Evolutionary conservation across 371 early-diverging fungal genomes (phyloP).

Genomic region (Massospora cicadina): DNA sequence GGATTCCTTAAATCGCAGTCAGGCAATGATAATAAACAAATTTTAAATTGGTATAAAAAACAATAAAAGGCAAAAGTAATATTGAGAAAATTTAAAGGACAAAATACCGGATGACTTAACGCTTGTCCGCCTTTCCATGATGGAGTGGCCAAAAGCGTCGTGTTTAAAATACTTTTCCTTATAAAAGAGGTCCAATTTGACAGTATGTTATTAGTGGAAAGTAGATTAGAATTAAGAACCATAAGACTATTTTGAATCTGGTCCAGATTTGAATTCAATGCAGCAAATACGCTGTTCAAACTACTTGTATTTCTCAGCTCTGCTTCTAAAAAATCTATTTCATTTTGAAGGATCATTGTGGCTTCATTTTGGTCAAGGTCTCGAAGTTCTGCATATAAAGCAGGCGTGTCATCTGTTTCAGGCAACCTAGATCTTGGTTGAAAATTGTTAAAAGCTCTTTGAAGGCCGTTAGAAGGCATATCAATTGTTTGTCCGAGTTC

Average conservation of each 20-base stretch:
- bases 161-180: background rate
- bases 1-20: background rate
- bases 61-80: background rate
- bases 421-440: background rate
- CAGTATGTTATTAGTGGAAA: background rate
- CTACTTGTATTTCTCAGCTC: background rate
- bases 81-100: too few relatives aligned
- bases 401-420: background rate
- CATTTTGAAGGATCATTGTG: background rate
- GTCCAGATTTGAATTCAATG: background rate
- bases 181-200: background rate
- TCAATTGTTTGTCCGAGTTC: background rate
- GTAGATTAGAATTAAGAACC: background rate
- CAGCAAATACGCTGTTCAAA: background rate
- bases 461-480: background rate
- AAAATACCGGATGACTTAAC: background rate
- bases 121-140: too few relatives aligned
- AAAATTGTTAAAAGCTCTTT: background rate
- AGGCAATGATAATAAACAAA: background rate
- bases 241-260: background rate
- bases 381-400: background rate
- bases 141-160: background rate
- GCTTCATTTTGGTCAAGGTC: background rate
- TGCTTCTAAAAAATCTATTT: background rate
- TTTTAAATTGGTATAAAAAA: background rate